phyloP scores from a whole-genome alignment of 2,329 filamentous ascomycete species.

The Tolypocladium paradoxum region DNA sequence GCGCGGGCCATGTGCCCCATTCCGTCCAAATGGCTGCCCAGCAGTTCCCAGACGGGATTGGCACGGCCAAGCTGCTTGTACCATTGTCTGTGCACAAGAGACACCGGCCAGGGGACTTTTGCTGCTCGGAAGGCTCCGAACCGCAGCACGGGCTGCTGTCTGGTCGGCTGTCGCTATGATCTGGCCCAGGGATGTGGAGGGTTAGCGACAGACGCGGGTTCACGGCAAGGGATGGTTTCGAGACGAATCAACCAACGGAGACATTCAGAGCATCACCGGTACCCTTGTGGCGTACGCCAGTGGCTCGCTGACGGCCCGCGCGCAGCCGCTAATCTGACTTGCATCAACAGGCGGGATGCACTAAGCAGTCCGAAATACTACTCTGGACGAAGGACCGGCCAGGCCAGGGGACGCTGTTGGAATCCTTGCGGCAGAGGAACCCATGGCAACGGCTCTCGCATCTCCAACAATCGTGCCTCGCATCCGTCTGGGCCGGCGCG shows the following conservation, averaged over 20 bases:
- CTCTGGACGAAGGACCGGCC: neutral
- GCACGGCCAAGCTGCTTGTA: neutral
- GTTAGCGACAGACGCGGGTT: neutral
- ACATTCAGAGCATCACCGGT: neutral
- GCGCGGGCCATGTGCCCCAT: neutral
- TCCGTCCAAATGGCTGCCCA: neutral
- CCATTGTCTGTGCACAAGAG: neutral
- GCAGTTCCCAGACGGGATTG: neutral
- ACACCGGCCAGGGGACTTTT: neutral
- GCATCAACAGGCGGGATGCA: conserved; percentile 3
- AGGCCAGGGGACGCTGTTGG: neutral
- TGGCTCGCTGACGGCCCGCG: neutral
- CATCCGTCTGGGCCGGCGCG: neutral
- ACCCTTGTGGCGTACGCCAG: neutral
- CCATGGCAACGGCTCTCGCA: neutral
- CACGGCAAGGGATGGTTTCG: neutral
- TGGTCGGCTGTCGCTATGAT: neutral
- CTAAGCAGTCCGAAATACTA: too few species aligned
- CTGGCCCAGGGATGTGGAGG: neutral
- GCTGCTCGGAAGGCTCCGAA: neutral
- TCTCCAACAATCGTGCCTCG: neutral
- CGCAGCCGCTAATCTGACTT: too few species aligned
- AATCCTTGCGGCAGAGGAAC: neutral
- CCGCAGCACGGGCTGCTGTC: neutral
- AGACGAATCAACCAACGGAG: neutral